Evolutionary conservation across 1,284 basidiomycete genomes (phyloP).

Genomic region (Prillingera fragicola): DNA sequence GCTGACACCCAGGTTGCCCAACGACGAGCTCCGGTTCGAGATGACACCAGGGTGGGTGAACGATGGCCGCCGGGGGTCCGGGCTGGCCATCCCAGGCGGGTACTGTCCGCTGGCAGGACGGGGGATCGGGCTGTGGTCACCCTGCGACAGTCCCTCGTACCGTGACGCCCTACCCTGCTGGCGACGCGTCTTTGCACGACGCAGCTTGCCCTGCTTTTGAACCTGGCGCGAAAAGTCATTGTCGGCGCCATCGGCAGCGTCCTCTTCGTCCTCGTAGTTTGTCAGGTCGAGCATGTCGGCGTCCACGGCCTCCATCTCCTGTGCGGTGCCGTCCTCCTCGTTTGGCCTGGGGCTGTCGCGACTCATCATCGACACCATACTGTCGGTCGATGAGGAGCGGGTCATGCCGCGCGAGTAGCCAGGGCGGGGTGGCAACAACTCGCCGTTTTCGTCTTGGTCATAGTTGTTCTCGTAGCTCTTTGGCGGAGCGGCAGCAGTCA

Average conservation of each 20-base stretch:
- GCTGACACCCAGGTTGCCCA: too few relatives aligned
- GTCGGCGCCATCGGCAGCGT: slow-evolving; percentile 65
- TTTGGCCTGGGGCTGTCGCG: slow-evolving; percentile 51
- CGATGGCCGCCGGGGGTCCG: too few relatives aligned
- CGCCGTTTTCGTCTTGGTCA: too few relatives aligned
- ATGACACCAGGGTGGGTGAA: too few relatives aligned
- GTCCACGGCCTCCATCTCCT: slow-evolving; percentile 12
- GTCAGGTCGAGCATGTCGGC: slow-evolving; percentile 58
- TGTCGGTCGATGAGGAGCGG: slow-evolving; percentile 45
- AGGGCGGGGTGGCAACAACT: slow-evolving; percentile 52
- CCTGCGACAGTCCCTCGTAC: too few relatives aligned
- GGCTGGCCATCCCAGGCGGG: too few relatives aligned
- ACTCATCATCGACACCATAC: slow-evolving; percentile 20
- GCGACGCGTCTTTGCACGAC: slow-evolving; percentile 57
- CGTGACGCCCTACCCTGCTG: too few relatives aligned
- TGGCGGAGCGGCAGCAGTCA: slow-evolving; percentile 55
- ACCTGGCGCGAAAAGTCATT: slow-evolving; percentile 58
- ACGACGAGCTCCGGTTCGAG: too few relatives aligned
- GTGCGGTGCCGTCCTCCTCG: slow-evolving; percentile 45
- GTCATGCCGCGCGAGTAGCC: slow-evolving; percentile 40
- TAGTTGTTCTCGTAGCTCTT: slow-evolving; percentile 1
- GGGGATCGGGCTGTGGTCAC: too few relatives aligned
- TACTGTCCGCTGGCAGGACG: too few relatives aligned
- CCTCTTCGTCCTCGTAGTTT: slow-evolving; percentile 75
- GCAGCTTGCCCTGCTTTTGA: slow-evolving; percentile 63